phyloP scores from a whole-genome alignment of 306 rosid species.

The Rosa rugosa region DNA sequence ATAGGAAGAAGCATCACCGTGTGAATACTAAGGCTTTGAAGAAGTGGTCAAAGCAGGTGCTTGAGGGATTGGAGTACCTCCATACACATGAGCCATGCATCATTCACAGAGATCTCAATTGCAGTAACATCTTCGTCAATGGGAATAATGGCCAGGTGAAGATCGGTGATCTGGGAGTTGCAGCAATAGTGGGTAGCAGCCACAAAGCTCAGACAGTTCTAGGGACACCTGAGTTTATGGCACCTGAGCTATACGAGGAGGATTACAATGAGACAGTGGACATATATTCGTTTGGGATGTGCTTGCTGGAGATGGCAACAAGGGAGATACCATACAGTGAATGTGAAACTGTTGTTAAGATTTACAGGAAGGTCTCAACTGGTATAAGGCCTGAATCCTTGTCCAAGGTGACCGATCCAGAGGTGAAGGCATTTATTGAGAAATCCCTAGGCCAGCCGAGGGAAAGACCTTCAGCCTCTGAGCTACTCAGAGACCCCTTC shows the following conservation, averaged over 20 bases:
- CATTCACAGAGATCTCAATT: constrained; percentile 48
- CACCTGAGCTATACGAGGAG: constrained; percentile 91
- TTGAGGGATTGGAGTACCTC: constrained; percentile 83
- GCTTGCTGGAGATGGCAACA: constrained; percentile 91
- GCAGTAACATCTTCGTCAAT: constrained; percentile 89
- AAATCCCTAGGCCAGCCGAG: constrained; percentile 79
- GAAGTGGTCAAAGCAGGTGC: constrained; percentile 93
- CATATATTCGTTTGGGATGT: constrained; percentile 88
- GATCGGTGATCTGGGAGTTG: constrained; percentile 90
- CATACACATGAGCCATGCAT: constrained; percentile 79
- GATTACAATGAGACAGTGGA: constrained; percentile 96
- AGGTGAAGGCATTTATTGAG: constrained; percentile 69
- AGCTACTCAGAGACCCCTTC: constrained; percentile 85
- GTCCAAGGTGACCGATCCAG: constrained; percentile 53
- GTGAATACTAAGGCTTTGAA: constrained; percentile 81
- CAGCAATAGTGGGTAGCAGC: constrained; percentile 72
- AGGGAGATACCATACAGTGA: constrained; percentile 92
- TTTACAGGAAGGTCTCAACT: constrained; percentile 71
- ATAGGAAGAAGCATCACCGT: constrained; percentile 77
- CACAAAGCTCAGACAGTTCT: constrained; percentile 80
- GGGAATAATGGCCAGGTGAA: constrained; percentile 86
- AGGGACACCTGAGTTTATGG: constrained; percentile 94
- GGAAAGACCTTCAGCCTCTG: constrained; percentile 85
- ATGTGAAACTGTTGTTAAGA: constrained; percentile 78
- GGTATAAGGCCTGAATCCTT: constrained; percentile 72